These are phyloP conservation scores for Alternaria ethzedia DNA, from an alignment of 2,329 filamentous ascomycete species.

Conservation along the genomic window DNA sequence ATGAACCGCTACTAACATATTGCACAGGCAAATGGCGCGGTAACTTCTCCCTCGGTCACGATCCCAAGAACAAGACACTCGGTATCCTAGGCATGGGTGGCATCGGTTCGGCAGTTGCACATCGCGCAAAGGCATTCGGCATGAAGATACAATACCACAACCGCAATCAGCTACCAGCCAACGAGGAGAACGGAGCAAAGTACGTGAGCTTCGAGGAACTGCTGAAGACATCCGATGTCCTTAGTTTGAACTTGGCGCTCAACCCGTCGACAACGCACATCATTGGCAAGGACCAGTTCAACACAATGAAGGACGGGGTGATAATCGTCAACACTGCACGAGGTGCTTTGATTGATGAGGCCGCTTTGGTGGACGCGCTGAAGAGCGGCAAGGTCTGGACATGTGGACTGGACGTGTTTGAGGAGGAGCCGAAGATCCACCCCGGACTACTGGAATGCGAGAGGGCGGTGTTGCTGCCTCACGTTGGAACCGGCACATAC, in stretches of 20 bases:
- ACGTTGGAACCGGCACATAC: slow-evolving; percentile 65
- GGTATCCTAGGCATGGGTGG: slow-evolving; percentile 67
- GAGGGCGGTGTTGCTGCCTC: slow-evolving; percentile 63
- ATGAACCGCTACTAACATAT: slow-evolving; percentile 8
- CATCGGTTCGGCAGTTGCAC: slow-evolving; percentile 60
- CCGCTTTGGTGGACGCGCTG: slow-evolving; percentile 60
- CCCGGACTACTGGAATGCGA: slow-evolving; percentile 57
- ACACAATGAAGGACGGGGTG: slow-evolving; percentile 62
- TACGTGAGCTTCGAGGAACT: slow-evolving; percentile 65
- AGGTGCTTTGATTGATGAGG: slow-evolving; percentile 64
- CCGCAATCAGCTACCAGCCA: slow-evolving; percentile 49
- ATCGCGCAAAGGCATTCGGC: slow-evolving; percentile 60
- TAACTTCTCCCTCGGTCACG: slow-evolving; percentile 57
- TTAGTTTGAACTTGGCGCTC: slow-evolving; percentile 62
- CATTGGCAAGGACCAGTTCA: slow-evolving; percentile 59
- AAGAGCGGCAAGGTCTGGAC: slow-evolving; percentile 62
- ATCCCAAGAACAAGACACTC: slow-evolving; percentile 60
- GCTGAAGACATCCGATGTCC: slow-evolving; percentile 60
- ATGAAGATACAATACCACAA: slow-evolving; percentile 68
- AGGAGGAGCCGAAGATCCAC: slow-evolving; percentile 63
- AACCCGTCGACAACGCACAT: slow-evolving; percentile 60
- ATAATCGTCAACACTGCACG: slow-evolving; percentile 65
- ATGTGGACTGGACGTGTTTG: slow-evolving; percentile 64
- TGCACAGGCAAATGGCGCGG: slow-evolving; percentile 52
- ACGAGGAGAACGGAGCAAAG: slow-evolving; percentile 53